These are phyloP conservation scores for Euphorbia lathyris DNA, from an alignment of 345 rosid genomes.

Conservation along the genomic window DNA sequence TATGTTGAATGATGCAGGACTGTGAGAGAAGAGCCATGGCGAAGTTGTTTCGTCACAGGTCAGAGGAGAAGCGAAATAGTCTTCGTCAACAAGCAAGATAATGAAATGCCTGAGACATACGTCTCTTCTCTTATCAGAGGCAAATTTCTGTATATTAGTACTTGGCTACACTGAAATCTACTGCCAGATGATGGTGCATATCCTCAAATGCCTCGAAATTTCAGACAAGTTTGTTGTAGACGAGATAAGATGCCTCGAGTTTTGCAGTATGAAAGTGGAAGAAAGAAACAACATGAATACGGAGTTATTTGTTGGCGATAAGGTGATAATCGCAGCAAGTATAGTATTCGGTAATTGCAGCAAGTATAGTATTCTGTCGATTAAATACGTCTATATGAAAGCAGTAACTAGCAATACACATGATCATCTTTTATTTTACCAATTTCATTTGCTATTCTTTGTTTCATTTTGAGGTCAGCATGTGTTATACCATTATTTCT, in stretches of 20 bases:
- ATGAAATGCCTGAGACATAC: constrained; percentile 15
- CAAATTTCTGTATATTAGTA: constrained; percentile 20
- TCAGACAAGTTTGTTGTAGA: background rate
- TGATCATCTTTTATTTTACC: constrained; percentile 2
- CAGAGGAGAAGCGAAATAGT: constrained; percentile 58
- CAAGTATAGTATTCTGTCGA: background rate
- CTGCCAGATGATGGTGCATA: background rate
- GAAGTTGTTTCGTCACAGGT: constrained; percentile 78
- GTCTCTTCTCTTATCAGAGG: background rate
- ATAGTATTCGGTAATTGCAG: no score
- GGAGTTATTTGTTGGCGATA: background rate
- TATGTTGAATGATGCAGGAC: constrained; percentile 48
- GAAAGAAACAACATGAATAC: background rate
- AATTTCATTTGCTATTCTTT: constrained; percentile 3
- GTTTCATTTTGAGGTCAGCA: constrained; percentile 2
- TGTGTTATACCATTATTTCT: background rate
- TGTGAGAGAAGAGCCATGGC: constrained; percentile 91
- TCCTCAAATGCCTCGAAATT: background rate
- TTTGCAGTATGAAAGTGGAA: background rate
- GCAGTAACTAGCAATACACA: background rate
- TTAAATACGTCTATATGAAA: constrained; percentile 1
- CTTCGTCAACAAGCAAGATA: constrained; percentile 32
- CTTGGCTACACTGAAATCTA: constrained; percentile 3
- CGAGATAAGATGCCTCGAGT: background rate
- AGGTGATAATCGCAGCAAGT: constrained; percentile 4